Base-by-base conservation (phyloP, 495 filamentous ascomycete genomes). In the Neurospora tetrasperma region DNA sequence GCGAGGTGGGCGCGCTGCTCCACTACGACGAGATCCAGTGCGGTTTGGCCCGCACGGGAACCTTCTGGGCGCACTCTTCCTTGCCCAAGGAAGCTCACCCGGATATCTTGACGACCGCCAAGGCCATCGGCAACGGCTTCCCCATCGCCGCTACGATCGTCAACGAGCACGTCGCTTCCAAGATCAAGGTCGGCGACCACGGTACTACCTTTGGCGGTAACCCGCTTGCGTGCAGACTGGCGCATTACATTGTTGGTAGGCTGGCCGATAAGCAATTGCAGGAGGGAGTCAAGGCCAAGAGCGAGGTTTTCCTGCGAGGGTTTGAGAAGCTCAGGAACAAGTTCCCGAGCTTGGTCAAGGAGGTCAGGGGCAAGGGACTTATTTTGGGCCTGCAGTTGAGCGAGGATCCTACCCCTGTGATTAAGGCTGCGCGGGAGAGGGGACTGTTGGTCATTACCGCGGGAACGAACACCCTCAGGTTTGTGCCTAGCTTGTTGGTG, bases 1-100 rank as follows among this genome's bases (percentile, higher is more conserved):
- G 90, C 69, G 92, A 93, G 78, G 93, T 97, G 40, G 93, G 92
- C 44, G 96, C 96, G 0, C 87, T 98, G 11, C 84, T 99, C 71
- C 91, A 97, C 77, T 97, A 93, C 83, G 96, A 99, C 74, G 96
- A 99, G 85, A 98, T 99, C 75, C 94, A 99, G 83, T 97, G 93
- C 79, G 96, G 96, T 42, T 85, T 98, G 7, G 89, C 89, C 27
- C 89, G 96, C 38, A 98, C 96, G 0, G 96, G 96, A 38, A 82
- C 83, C 38, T 84, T 99, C 77, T 99, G 96, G 96, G 96, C 96
- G 1, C 96, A 99, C 77, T 78, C 83, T 8, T 84, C 77, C 11
- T 86, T 96, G 39, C 92, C 93, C 3, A 82, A 84, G 74, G 90
- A 91, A 71, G 92, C 93, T 2, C 96, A 99, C 78, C 96, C 96